Evolutionary conservation across 1,284 basidiomycete genomes (phyloP).

Genomic region (Moesziomyces aphidis): DNA sequence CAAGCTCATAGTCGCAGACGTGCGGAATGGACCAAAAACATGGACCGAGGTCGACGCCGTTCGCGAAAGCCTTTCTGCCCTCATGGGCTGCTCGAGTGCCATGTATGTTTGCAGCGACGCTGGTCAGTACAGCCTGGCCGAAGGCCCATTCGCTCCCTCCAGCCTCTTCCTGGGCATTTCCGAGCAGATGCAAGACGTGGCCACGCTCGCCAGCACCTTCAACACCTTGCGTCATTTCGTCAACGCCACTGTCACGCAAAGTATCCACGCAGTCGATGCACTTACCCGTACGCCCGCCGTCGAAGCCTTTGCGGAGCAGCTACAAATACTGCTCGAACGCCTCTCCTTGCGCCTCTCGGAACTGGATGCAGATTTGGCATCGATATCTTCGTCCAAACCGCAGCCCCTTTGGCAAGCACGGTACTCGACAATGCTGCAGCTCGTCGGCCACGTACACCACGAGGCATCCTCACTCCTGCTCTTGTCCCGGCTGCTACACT

Average conservation of each 20-base stretch:
- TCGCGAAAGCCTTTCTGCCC: constrained; percentile 24
- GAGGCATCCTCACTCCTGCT: constrained; percentile 24
- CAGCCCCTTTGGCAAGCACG: constrained; percentile 4
- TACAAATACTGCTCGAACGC: constrained; percentile 31
- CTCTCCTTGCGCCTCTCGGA: constrained; percentile 14
- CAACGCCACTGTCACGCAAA: constrained; percentile 10
- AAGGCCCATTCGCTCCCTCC: background rate
- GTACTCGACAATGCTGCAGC: constrained; percentile 27
- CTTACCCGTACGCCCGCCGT: constrained; percentile 31
- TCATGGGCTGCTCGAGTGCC: constrained; percentile 20
- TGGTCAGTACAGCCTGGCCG: background rate
- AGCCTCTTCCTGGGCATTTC: constrained; percentile 1
- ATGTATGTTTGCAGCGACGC: constrained; percentile 8
- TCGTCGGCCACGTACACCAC: constrained; percentile 19
- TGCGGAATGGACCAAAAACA: background rate
- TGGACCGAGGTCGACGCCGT: constrained; percentile 29
- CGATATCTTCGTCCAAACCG: constrained; percentile 4
- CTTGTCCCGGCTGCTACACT: constrained; percentile 14
- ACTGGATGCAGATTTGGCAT: constrained; percentile 30
- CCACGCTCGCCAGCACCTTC: constrained; percentile 12
- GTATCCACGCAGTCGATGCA: constrained; percentile 27
- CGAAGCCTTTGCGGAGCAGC: constrained; percentile 42
- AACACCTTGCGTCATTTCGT: constrained; percentile 19
- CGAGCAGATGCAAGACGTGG: constrained; percentile 18
- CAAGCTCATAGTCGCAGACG: background rate